These are phyloP conservation scores for Coemansia sp. DNA, from an alignment of 192 early-diverging fungal species.

Conservation along the genomic window DNA sequence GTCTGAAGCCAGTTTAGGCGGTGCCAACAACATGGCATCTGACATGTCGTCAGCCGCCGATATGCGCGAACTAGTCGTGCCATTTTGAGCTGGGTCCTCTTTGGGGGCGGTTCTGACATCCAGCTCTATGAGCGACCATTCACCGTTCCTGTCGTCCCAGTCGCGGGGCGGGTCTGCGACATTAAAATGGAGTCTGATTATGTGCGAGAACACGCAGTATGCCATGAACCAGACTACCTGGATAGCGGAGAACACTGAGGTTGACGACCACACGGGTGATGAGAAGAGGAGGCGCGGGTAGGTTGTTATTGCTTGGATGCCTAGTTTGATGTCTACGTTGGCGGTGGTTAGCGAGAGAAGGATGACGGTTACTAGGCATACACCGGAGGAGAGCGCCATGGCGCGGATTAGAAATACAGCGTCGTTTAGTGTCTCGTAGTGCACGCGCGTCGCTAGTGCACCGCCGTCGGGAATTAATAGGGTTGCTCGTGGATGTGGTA, in stretches of 20 bases:
- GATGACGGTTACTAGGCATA: conserved; percentile 32
- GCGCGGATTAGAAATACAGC: conserved; percentile 46
- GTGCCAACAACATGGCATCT: neutral
- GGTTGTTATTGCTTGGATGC: conserved; percentile 30
- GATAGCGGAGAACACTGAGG: conserved; percentile 48
- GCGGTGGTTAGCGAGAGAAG: conserved; percentile 45
- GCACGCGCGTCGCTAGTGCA: conserved; percentile 45
- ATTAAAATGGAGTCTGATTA: conserved; percentile 46
- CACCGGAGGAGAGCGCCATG: conserved; percentile 28
- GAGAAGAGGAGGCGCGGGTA: conserved; percentile 53
- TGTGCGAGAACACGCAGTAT: conserved; percentile 49
- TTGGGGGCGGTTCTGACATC: conserved; percentile 36
- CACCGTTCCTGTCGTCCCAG: conserved; percentile 54
- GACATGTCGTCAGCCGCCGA: conserved; percentile 5
- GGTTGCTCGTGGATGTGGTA: conserved; percentile 36
- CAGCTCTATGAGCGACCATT: conserved; percentile 48
- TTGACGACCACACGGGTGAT: conserved; percentile 46
- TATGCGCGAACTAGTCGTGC: neutral
- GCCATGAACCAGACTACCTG: conserved; percentile 51
- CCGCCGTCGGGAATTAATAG: conserved; percentile 49
- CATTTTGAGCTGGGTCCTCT: neutral
- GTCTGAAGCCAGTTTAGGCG: conserved; percentile 9
- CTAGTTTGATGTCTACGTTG: conserved; percentile 45
- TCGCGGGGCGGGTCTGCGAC: conserved; percentile 49
- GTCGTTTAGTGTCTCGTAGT: conserved; percentile 53